Evolutionary conservation across 495 filamentous ascomycete species (phyloP).

Genomic region (Parathielavia hyrcaniae): DNA sequence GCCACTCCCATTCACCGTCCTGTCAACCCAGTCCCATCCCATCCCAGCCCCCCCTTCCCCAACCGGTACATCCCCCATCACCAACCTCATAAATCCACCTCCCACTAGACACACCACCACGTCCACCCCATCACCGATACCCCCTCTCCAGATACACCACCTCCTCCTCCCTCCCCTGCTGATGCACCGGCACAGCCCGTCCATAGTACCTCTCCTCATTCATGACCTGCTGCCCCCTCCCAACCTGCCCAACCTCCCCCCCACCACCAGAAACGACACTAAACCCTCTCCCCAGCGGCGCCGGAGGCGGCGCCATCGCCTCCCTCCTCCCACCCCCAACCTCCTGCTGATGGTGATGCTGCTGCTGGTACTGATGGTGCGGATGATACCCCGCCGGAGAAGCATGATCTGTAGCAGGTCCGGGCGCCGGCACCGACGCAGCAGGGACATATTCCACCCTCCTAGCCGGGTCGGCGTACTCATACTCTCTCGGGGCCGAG

Average conservation of each 20-base stretch:
- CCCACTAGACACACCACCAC: constrained; percentile 16
- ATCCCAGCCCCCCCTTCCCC: too few species aligned
- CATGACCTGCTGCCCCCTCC: constrained; percentile 22
- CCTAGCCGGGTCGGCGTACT: constrained; percentile 24
- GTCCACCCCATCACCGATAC: constrained; percentile 32
- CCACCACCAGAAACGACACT: constrained; percentile 35
- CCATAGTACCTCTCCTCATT: constrained; percentile 28
- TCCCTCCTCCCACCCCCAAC: constrained; percentile 31
- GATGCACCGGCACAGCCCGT: constrained; percentile 5
- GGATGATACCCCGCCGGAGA: constrained; percentile 24
- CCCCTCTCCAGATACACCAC: constrained; percentile 43
- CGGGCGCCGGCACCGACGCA: constrained; percentile 10
- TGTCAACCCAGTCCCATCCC: too few species aligned
- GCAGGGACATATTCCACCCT: constrained; percentile 37
- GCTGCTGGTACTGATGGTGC: constrained; percentile 23
- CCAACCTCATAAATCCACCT: background rate
- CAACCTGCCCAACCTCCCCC: constrained; percentile 22
- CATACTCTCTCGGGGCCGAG: constrained; percentile 19
- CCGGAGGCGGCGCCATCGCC: constrained; percentile 24
- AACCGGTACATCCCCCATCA: background rate
- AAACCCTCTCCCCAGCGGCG: constrained; percentile 33
- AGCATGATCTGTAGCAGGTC: constrained; percentile 10
- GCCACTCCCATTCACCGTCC: too few species aligned
- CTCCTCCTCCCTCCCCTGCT: constrained; percentile 32
- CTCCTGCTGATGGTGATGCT: constrained; percentile 23